Evolutionary conservation across 2,329 filamentous ascomycete species (phyloP), one percentile per base, ranked within the genome.

Genomic region (Macrophomina pseudophaseolina): DNA sequence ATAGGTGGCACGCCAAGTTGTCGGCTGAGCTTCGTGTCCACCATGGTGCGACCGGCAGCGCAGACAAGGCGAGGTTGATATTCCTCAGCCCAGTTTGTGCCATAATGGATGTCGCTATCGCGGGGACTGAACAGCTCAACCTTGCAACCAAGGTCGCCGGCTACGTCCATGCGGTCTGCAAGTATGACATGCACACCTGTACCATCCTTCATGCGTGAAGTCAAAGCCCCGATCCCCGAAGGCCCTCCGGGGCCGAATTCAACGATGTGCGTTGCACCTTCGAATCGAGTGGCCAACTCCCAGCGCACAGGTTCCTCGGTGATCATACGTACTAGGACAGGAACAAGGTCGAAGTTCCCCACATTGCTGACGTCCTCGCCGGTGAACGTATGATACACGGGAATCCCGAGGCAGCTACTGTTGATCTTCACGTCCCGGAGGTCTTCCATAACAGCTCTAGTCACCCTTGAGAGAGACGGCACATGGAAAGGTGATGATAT

Each of bases 1-100:
- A 97, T 83, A 0, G 94, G 94, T 8, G 94, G 93, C 4, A 96
- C 84, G 72, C 93, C 93, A n/a, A 97, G 83, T 18, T 97, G 83
- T 72, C 92, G 87, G 79, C 91, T 96, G 91, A 97, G 95, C 83
- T 69, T 72, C 16, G 70, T 72, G 23, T 68, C 66, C 44, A 72
- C 64, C 32, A 69, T 68, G 30, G 65, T 68, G 30, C 63, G 64
- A 18, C 68, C 70, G 1, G 53, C 53, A 14, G 33, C 53, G 18
- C 18, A 42, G 53, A 56, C 18, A 42, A 56, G 53, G 33, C 35
- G 33, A 42, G 53, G 53, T 40, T 56, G 53, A 16, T 56, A 56
- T 18, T 56, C 33, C 28, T 56, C 33, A 28, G 53, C 53, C 53
- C 53, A 56, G 28, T 56, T 56, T n/a, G 16, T 40, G 35, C 53